phyloP scores from a whole-genome alignment of 208 protist genomes.

The Porcisia hertigi region DNA sequence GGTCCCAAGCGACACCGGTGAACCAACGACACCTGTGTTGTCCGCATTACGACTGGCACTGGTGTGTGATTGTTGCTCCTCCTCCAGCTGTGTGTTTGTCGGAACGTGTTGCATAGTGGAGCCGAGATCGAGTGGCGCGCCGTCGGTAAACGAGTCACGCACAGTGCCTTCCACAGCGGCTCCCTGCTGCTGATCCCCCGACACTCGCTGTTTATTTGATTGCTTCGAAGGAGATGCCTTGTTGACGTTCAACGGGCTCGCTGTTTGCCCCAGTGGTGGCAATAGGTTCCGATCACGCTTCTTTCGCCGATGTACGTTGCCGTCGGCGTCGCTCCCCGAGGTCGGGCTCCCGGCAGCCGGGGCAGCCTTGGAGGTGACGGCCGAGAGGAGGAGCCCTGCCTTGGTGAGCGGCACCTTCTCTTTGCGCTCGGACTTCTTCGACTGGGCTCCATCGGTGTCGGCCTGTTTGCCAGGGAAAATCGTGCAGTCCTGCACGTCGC shows the following conservation, averaged over 20 bases:
- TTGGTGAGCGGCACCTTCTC: not conserved
- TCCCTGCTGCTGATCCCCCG: not conserved
- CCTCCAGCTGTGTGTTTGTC: not conserved
- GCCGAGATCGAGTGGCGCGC: not conserved
- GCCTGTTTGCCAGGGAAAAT: not conserved
- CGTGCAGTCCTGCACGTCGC: conserved; percentile 22
- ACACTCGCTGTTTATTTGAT: not conserved
- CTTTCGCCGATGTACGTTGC: not conserved
- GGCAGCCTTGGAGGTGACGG: not conserved
- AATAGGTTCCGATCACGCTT: conserved; percentile 6
- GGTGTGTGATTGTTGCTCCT: not conserved
- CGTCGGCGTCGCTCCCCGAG: not conserved
- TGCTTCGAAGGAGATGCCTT: not conserved
- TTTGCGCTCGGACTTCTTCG: not conserved
- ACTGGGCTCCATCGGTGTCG: not conserved
- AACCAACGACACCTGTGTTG: not conserved
- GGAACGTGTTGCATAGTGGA: not conserved
- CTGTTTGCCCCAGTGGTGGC: not conserved
- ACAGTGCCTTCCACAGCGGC: not conserved
- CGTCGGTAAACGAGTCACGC: not conserved
- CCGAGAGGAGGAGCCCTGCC: conserved; percentile 22
- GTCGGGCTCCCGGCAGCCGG: not conserved
- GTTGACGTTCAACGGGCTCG: not conserved
- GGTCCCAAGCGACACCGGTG: not conserved
- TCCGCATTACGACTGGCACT: not conserved